These are phyloP conservation scores for Hypoxylon crocopeplum DNA, from an alignment of 495 filamentous ascomycete species.

Conservation along the genomic window DNA sequence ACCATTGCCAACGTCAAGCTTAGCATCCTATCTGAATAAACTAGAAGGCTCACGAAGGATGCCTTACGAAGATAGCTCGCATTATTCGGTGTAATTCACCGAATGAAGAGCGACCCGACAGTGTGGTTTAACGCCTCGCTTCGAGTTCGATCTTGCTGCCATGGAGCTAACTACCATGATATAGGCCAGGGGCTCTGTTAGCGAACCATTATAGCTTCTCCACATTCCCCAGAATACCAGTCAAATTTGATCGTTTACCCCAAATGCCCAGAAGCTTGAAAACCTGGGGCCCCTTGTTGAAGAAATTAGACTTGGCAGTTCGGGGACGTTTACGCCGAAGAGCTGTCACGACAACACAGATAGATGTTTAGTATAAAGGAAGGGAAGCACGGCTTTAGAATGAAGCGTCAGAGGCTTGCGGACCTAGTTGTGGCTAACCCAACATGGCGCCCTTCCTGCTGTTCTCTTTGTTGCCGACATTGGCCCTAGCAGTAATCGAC, in stretches of 20 bases:
- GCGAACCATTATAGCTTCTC: conserved; percentile 8
- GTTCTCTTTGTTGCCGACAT: conserved; percentile 5
- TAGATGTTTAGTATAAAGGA: conserved; percentile 7
- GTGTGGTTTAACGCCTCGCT: conserved; percentile 9
- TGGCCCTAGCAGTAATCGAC: conserved; percentile 19
- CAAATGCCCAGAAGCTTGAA: conserved; percentile 25
- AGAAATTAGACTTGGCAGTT: conserved; percentile 16
- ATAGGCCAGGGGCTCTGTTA: neutral
- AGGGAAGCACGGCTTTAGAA: neutral
- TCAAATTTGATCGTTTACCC: neutral
- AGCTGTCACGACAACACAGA: conserved; percentile 9
- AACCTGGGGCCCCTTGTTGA: conserved; percentile 3
- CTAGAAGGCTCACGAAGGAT: neutral
- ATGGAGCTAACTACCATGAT: conserved; percentile 1
- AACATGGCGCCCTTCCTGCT: conserved; percentile 7
- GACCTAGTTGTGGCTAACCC: neutral
- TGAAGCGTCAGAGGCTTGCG: conserved; percentile 4
- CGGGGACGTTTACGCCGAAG: conserved; percentile 24
- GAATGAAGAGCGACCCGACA: conserved; percentile 2
- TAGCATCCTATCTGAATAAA: no score
- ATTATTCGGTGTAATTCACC: conserved; percentile 2
- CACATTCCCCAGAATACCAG: conserved; percentile 19
- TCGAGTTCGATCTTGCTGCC: conserved; percentile 2
- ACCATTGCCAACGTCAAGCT: no score
- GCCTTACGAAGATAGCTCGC: neutral